Evolutionary conservation across 1,139 yeast genomes (phyloP).

Genomic region (Protomyces lactucae-debilis): DNA sequence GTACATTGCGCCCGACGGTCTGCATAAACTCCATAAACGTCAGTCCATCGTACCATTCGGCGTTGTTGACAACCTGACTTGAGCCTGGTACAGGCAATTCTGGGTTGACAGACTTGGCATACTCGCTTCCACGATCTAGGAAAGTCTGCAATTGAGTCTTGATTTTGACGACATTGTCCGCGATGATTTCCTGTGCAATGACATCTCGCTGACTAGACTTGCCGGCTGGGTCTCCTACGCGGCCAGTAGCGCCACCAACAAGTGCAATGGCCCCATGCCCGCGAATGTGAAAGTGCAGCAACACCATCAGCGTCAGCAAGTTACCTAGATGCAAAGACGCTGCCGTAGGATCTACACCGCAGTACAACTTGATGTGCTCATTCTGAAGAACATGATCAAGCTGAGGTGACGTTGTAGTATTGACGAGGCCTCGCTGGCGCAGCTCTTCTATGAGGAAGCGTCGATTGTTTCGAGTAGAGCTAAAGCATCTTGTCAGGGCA

Average conservation of each 20-base stretch:
- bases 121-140: conserved; percentile 56
- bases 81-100: conserved; percentile 40
- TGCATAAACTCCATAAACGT: conserved; percentile 72
- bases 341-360: conserved; percentile 98
- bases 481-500: too few relatives aligned
- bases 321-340: conserved; percentile 85
- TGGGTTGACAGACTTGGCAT: conserved; percentile 55
- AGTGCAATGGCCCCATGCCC: conserved; percentile 80
- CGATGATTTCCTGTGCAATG: conserved; percentile 51
- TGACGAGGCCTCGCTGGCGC: conserved; percentile 14
- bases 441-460: not conserved
- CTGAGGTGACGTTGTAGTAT: conserved; percentile 8
- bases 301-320: conserved; percentile 74
- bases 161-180: conserved; percentile 57
- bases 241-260: conserved; percentile 96
- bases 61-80: conserved; percentile 55
- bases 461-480: not conserved
- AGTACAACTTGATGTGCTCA: conserved; percentile 55
- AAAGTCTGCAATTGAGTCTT: conserved; percentile 46
- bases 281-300: conserved; percentile 73
- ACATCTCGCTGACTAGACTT: conserved; percentile 65
- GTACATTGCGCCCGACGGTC: conserved; percentile 68
- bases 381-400: not conserved
- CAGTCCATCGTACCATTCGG: conserved; percentile 79
- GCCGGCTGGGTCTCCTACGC: conserved; percentile 97